Percentiles rank a stretch among this genome's conserved stretches.
phyloP scores from a whole-genome alignment of 352 stramenopile species.

The Globisporangium paddicum region DNA sequence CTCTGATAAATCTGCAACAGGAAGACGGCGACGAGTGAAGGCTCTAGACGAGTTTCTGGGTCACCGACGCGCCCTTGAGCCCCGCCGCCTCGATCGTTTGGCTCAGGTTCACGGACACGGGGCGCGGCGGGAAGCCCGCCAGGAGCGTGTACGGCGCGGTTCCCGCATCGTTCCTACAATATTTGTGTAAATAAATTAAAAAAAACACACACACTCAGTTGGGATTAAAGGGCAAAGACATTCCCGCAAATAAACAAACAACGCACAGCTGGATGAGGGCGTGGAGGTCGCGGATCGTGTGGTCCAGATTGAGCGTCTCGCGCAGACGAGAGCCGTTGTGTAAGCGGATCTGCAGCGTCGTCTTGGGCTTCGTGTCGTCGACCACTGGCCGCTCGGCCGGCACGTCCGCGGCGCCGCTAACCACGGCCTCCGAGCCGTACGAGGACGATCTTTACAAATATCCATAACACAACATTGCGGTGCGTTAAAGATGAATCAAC shows the following conservation, averaged over 20 bases:
- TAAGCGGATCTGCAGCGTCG: conserved; percentile 86
- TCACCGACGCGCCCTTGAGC: conserved; percentile 90
- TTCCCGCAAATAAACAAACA: not conserved
- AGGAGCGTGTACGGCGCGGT: conserved; percentile 87
- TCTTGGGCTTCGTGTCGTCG: conserved; percentile 84
- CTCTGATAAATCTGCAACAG: not conserved
- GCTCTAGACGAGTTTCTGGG: conserved; percentile 86
- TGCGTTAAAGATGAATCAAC: not conserved
- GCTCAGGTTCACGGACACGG: conserved; percentile 77
- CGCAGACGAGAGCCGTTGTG: conserved; percentile 76
- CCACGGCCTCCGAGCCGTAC: conserved; percentile 42
- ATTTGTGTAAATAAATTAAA: too few relatives aligned
- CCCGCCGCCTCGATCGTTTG: conserved; percentile 89
- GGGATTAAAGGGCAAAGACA: too few relatives aligned
- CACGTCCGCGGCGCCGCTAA: conserved; percentile 29
- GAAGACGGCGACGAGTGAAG: too few relatives aligned
- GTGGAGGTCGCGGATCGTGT: conserved; percentile 87
- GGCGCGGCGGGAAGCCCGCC: conserved; percentile 88
- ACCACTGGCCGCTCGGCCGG: conserved; percentile 52
- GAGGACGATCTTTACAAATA: conserved; percentile 28
- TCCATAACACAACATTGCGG: not conserved
- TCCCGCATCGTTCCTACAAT: conserved; percentile 60
- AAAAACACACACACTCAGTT: too few relatives aligned
- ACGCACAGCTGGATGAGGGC: conserved; percentile 79
- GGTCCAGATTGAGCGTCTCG: conserved; percentile 83